Percentiles rank a stretch among this genome's conserved stretches.
Conservation (phyloP, 495 filamentous ascomycete species). For the Aspergillus sclerotioniger region DNA sequence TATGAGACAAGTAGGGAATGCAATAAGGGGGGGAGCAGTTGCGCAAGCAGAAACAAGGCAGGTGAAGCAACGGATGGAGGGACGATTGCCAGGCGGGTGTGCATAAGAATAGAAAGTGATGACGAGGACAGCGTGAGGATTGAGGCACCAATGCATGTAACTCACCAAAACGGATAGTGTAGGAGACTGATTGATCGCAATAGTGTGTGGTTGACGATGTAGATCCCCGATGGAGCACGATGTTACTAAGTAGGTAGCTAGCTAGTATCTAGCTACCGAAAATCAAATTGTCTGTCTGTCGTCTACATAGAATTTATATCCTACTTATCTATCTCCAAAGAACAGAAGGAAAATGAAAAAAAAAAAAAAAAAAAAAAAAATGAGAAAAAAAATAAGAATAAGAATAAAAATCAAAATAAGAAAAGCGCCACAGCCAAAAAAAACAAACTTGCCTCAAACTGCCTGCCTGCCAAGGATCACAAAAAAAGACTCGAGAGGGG, state of each 20-base stretch:
- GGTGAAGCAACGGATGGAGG: background rate
- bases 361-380: background rate
- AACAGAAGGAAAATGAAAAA: background rate
- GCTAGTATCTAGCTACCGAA: too few species aligned
- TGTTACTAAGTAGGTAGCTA: too few species aligned
- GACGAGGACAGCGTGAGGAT: background rate
- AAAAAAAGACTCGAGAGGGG: too few species aligned
- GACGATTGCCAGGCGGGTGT: background rate
- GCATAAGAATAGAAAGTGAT: background rate
- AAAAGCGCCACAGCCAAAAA: background rate
- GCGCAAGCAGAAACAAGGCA: background rate
- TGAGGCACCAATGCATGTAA: background rate
- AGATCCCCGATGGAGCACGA: background rate
- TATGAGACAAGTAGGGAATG: background rate
- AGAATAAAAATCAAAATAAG: too few species aligned
- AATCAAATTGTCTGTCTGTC: too few species aligned
- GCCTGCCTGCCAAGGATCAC: too few species aligned
- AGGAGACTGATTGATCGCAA: background rate
- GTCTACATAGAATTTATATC: too few species aligned
- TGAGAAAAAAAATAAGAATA: too few species aligned
- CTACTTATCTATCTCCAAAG: background rate
- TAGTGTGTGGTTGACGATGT: background rate
- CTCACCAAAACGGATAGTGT: background rate
- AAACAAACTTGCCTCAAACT: background rate
- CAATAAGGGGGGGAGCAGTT: background rate